A percentile compares a stretch with the other conserved stretches of the same genome.
Conservation (phyloP, 257 asterid genomes). For the Solanum sitiens region DNA sequence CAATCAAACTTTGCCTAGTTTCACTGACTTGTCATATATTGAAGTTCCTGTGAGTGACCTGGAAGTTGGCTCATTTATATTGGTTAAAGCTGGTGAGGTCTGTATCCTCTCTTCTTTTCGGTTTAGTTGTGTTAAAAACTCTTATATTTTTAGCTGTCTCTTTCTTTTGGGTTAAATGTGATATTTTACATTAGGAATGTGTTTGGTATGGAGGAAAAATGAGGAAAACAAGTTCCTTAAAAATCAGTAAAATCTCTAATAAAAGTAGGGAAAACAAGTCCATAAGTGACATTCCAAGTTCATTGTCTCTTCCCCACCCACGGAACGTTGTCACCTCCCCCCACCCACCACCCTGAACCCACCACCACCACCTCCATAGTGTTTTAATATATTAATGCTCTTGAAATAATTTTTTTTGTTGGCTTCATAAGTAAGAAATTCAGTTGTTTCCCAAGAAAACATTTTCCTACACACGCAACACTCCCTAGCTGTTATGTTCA, state of each 20-base stretch:
- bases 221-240: neutral
- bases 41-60: slow-evolving; percentile 76
- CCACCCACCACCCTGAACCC: neutral
- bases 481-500: neutral
- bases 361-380: neutral
- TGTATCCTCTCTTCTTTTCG: slow-evolving; percentile 25
- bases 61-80: slow-evolving; percentile 66
- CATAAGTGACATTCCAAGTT: neutral
- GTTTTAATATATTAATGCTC: neutral
- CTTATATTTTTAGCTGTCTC: neutral
- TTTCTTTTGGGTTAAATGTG: neutral
- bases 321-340: neutral
- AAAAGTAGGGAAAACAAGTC: neutral
- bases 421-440: neutral
- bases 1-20: slow-evolving; percentile 39
- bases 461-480: neutral
- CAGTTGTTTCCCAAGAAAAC: neutral
- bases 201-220: neutral
- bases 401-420: neutral
- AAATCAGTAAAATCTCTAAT: too few species aligned
- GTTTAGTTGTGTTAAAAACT: neutral
- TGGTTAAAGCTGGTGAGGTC: slow-evolving; percentile 99
- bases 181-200: neutral
- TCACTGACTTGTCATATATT: slow-evolving; percentile 54
- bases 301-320: neutral